Evolutionary conservation across 176 grass and related monocot species (phyloP).

Genomic region (Dactylis glomerata): DNA sequence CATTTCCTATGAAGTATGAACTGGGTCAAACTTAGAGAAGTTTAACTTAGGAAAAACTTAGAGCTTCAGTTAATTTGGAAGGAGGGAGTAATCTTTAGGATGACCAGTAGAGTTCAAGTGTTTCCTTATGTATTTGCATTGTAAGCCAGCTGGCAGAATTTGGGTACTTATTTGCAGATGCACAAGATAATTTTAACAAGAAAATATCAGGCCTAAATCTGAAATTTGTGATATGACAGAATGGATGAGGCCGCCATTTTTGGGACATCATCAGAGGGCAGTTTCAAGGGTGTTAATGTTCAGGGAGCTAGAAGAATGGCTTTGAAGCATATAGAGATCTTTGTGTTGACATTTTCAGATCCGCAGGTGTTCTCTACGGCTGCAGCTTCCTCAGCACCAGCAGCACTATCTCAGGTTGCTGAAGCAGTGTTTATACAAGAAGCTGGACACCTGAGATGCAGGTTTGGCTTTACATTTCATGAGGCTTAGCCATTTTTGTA

Average conservation of each 20-base stretch:
- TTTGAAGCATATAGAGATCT: conserved; percentile 92
- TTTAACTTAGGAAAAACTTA: neutral
- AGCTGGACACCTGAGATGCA: conserved; percentile 99
- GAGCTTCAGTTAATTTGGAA: too few species aligned
- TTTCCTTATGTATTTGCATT: conserved; percentile 1
- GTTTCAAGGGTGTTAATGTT: conserved; percentile 73
- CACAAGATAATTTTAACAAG: conserved; percentile 19
- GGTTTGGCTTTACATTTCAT: conserved; percentile 46
- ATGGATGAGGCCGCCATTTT: conserved; percentile 84
- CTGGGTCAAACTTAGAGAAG: neutral
- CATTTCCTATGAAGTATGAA: neutral
- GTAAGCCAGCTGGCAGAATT: neutral
- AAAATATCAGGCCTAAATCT: conserved; percentile 23
- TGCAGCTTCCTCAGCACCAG: conserved; percentile 66
- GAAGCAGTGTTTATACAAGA: conserved; percentile 89
- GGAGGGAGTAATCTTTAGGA: neutral
- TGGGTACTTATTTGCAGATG: neutral
- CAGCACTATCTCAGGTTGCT: conserved; percentile 69
- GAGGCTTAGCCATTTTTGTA: conserved; percentile 13
- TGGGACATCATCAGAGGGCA: conserved; percentile 69
- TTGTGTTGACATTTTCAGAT: conserved; percentile 86
- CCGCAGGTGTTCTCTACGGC: conserved; percentile 74
- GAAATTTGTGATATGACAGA: conserved; percentile 50
- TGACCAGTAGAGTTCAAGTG: neutral
- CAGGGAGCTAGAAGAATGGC: conserved; percentile 97